Evolutionary conservation across 2,329 filamentous ascomycete species (phyloP).

Genomic region (Hypomyces rosellus): DNA sequence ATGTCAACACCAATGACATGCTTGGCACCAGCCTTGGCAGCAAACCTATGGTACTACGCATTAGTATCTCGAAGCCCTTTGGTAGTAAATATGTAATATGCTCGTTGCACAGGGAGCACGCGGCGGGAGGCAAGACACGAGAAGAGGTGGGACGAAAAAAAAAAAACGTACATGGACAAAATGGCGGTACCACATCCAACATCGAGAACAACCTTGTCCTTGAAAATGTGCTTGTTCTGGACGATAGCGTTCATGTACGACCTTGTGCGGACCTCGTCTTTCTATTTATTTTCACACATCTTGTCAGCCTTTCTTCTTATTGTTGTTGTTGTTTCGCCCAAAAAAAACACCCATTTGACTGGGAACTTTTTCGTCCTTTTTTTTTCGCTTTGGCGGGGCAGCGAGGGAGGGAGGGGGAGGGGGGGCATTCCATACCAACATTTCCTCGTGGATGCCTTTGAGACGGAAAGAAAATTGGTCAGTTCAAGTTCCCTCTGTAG

Average conservation of each 20-base stretch:
- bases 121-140: not conserved
- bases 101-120: too few relatives aligned
- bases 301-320: slow-evolving; percentile 15
- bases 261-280: slow-evolving; percentile 95
- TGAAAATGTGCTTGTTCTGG: slow-evolving; percentile 92
- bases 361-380: too few relatives aligned
- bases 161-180: slow-evolving; percentile 78
- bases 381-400: slow-evolving; percentile 6
- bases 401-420: slow-evolving; percentile 14
- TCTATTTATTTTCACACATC: slow-evolving; percentile 45
- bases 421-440: slow-evolving; percentile 66
- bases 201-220: slow-evolving; percentile 80
- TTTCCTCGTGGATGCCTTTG: slow-evolving; percentile 91
- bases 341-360: too few relatives aligned
- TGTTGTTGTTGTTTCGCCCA: too few relatives aligned
- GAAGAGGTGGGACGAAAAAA: not conserved
- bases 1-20: slow-evolving; percentile 99
- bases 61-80: not conserved
- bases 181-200: slow-evolving; percentile 97
- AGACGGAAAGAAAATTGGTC: slow-evolving; percentile 25
- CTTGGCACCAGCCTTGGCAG: slow-evolving; percentile 90
- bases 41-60: slow-evolving; percentile 62
- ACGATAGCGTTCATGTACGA: slow-evolving; percentile 97
- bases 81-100: not conserved
- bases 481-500: slow-evolving; percentile 5